These are phyloP conservation scores for Nymphaea thermarum DNA, from an alignment of 164 flowering plant genomes.

Conservation along the genomic window DNA sequence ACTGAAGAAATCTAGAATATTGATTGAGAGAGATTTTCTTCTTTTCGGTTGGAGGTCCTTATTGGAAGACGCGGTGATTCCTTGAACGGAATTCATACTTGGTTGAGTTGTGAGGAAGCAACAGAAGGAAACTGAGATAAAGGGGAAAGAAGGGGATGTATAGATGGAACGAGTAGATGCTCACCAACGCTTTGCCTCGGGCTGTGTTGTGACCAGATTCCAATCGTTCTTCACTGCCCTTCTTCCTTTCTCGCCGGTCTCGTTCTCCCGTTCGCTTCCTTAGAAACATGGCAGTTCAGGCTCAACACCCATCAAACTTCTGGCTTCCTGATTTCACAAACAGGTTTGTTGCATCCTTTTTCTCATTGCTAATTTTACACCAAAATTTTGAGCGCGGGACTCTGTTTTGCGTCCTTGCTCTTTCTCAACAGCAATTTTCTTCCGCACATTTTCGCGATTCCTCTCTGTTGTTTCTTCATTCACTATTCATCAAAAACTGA, in stretches of 20 bases:
- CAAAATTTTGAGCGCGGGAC: neutral
- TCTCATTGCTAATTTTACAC: neutral
- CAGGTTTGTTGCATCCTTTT: neutral
- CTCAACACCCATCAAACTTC: neutral
- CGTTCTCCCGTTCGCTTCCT: neutral
- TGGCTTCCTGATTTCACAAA: neutral
- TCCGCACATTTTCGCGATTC: neutral
- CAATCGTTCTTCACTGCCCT: neutral
- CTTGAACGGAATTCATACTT: neutral
- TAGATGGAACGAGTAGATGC: neutral
- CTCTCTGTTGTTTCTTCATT: neutral
- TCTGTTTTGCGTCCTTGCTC: neutral
- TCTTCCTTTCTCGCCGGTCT: no score
- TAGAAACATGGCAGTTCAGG: neutral
- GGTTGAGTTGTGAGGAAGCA: neutral
- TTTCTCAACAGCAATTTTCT: neutral
- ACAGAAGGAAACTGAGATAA: neutral
- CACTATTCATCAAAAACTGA: neutral
- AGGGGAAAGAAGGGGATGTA: neutral
- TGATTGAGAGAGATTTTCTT: neutral
- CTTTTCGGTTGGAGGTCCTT: neutral
- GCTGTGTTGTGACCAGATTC: neutral
- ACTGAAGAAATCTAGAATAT: neutral
- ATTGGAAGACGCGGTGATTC: neutral
- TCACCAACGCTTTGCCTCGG: neutral